Evolutionary conservation across 2,329 filamentous ascomycete genomes (phyloP).

Genomic region (Talaromyces marneffei): DNA sequence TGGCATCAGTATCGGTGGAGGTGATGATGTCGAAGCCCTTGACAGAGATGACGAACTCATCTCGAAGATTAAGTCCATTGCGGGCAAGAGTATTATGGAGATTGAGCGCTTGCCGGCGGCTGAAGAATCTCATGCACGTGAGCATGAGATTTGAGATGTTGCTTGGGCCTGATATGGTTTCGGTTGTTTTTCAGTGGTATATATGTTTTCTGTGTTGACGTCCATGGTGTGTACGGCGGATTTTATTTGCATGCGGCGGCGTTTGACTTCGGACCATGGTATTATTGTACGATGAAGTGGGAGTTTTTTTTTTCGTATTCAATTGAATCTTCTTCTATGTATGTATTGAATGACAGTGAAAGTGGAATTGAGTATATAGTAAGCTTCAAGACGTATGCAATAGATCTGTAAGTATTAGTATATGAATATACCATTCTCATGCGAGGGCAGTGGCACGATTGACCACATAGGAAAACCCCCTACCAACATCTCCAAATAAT

Average conservation of each 20-base stretch:
- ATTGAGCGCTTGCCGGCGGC: conserved; percentile 18
- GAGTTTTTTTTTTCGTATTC: background rate
- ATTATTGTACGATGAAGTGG: background rate
- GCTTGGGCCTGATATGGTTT: too few relatives aligned
- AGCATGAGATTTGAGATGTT: background rate
- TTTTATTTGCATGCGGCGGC: conserved; percentile 8
- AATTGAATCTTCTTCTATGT: background rate
- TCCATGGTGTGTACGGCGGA: background rate
- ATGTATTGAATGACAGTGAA: background rate
- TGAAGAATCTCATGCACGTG: background rate
- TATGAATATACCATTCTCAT: too few relatives aligned
- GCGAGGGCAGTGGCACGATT: too few relatives aligned
- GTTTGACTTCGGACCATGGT: background rate
- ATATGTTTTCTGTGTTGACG: background rate
- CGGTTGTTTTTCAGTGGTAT: background rate
- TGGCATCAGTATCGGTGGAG: conserved; percentile 81
- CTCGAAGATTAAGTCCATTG: conserved; percentile 66
- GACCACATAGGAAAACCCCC: too few relatives aligned
- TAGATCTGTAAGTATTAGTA: too few relatives aligned
- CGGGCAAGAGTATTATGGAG: conserved; percentile 57
- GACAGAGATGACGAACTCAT: conserved; percentile 62
- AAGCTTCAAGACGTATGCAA: background rate
- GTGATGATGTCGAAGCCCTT: conserved; percentile 74
- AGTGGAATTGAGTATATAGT: background rate
- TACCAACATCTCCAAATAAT: too few relatives aligned